Base-by-base conservation (phyloP, 2,329 filamentous ascomycete genomes). In the Cyphellophora europaea region DNA sequence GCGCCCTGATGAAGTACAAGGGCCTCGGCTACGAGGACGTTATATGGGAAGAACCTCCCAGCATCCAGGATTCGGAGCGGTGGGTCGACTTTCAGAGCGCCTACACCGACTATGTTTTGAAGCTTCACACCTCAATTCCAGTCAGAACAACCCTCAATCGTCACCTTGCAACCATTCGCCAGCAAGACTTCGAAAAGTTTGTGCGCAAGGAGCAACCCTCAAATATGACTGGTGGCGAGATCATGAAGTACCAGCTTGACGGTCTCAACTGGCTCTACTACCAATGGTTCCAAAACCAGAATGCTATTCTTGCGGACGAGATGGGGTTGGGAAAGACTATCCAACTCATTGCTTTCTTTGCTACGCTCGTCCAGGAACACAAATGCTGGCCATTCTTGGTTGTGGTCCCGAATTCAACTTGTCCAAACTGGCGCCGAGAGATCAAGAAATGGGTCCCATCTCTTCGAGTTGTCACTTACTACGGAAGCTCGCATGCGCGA, bases 301-400 rank as follows among this genome's bases (percentile, higher is more conserved):
- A 91, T 51, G 82, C 87, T 17, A 89, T 96, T 39, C 72, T 96
- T 5, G 91, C 91, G 0, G 91, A 98, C 53, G 91, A 98, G 54
- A 98, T 98, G 91, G 91, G 91, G 27, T 73, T 98, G 2, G 91
- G 91, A 19, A 98, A 98, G 64, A 98, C 91, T 0, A 85, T 98
- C 19, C 91, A 98, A 55, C 78, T 95, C 34, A 82, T 96, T 41
- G 76, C 79, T 3, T 74, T 94, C 43, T 71, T 96, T 41, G 77
- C 83, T 2, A 78, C 80, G 1, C 61, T 96, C 23, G 69, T 81
- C 15, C 70, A 81, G 41, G 71, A 79, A 33, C 70, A 75, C 51
- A 67, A 74, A 52, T 91, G 86, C 58, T 96, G 83, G 73, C 91
- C 91, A 0, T 96, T 95, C 53, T 68, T 98, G 11, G 71, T 96